Base-by-base conservation (phyloP, 805 yeast genomes). In the Teunomyces cretensis region DNA sequence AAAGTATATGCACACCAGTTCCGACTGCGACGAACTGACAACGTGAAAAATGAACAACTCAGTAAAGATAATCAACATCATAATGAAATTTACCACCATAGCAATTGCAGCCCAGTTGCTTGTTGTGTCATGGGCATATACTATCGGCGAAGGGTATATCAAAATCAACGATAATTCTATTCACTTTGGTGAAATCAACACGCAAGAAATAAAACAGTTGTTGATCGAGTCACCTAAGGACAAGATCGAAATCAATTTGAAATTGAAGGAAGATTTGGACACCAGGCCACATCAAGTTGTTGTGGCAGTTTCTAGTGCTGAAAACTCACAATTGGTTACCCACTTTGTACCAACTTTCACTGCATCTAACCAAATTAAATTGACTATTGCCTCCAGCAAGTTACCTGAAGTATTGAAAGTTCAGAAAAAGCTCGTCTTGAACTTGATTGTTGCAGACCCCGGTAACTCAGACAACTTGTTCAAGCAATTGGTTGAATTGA, bases 371-470 rank as follows among this genome's bases (percentile, higher is more conserved):
- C 51, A 50, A 14, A 50, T 65, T 35, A 55, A 52, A 35, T 52
- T 63, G 16, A 36, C 57, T n/a, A 52, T 70, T 26, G 53, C 60
- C n/a, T 60, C 52, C 8, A 44, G 45, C 22, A 60, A 60, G 45
- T 49, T 72, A 24, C 76, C 76, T 11, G 60, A 54, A n/a, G 64
- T 61, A 14, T 65, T 72, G 54, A 65, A 67, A 50, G 41, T 51
- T 38, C 62, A 66, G 50, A 67, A 62, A 24, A 59, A 51, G 27
- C 58, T 72, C 41, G 45, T 53, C 16, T 55, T 72, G 33, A 56
- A 58, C 33, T 47, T 70, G 38, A 57, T 72, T 33, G 63, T 64
- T 15, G 72, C 69, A 26, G 67, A 62, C 44, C 31, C 54, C 6
- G 43, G 47, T 3, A 30, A 35, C 4, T 44, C 51, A 4, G 47